Evolutionary conservation across 1,139 yeast species (phyloP).

Genomic region (Wickerhamomyces sp.): DNA sequence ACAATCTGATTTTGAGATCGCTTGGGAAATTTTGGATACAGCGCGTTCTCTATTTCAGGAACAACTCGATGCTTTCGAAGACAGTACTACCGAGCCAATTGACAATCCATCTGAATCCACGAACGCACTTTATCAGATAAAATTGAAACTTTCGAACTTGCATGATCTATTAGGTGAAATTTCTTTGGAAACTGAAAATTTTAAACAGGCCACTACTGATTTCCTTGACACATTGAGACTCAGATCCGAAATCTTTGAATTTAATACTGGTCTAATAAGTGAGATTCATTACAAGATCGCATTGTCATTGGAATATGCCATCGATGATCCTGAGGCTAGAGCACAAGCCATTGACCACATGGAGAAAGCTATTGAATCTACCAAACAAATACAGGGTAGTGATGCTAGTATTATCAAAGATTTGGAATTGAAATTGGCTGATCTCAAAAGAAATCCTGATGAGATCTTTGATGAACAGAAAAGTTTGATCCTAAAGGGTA

Average conservation of each 20-base stretch:
- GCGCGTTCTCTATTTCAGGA: slow-evolving; percentile 59
- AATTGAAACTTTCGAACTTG: slow-evolving; percentile 4
- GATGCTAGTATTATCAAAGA: slow-evolving; percentile 25
- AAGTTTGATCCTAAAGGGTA: slow-evolving; percentile 53
- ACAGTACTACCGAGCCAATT: not conserved
- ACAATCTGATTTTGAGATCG: slow-evolving; percentile 74
- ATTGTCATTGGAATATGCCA: slow-evolving; percentile 68
- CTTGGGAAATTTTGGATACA: slow-evolving; percentile 82
- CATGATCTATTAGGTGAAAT: slow-evolving; percentile 86
- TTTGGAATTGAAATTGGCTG: slow-evolving; percentile 36
- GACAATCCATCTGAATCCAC: slow-evolving; percentile 1
- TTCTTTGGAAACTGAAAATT: slow-evolving; percentile 80
- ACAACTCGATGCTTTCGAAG: slow-evolving; percentile 10
- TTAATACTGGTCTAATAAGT: slow-evolving; percentile 55
- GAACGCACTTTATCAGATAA: slow-evolving; percentile 1
- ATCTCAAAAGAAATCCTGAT: slow-evolving; percentile 48
- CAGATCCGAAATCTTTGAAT: slow-evolving; percentile 43
- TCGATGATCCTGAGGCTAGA: slow-evolving; percentile 45
- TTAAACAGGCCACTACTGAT: slow-evolving; percentile 69
- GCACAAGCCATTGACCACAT: slow-evolving; percentile 54
- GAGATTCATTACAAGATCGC: slow-evolving; percentile 83
- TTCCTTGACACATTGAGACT: slow-evolving; percentile 51
- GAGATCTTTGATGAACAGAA: slow-evolving; percentile 51
- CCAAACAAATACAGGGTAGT: slow-evolving; percentile 32
- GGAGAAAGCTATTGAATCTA: slow-evolving; percentile 55